Evolutionary conservation across 192 early-diverging fungal species (phyloP), one percentile per base, ranked within the genome.

Genomic region (Backusella parvicylindrica): DNA sequence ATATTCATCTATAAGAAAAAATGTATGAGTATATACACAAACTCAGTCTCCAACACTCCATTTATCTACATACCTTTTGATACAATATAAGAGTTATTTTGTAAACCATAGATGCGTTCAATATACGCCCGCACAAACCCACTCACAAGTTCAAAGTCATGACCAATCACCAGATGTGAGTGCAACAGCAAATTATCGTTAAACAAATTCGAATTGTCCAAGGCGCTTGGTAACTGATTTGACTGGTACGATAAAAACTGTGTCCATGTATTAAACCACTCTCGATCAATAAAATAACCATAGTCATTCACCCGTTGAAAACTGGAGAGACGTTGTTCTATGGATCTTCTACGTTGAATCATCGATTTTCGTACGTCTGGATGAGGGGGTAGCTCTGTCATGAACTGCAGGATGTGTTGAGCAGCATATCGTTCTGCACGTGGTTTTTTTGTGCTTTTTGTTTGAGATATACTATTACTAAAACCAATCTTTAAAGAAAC

Each of bases 71-170:
- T 28, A 66, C 64, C 64, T 66, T 35, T 30, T 16, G 68, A 70
- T 47, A 70, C 33, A 31, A 70, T 43, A 28, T 15, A 23, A 16
- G 68, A 70, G 8, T 47, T 47, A 15, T 40, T 40, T 30, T 47
- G 26, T 31, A 70, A 70, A 15, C 68, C 68, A 41, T 70, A 70
- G 37, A 47, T 47, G 2, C 68, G 68, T 30, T 70, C 68, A 47
- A 70, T 70, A 47, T 70, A 70, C 0, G 33, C 37, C 21, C 21
- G 13, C 1, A 70, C 40, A 26, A 47, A 41, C 23, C 26, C 35
- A 41, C 35, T 70, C 18, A 70, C 68, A 41, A 70, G 26, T 70
- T 70, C 68, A 47, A 41, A 70, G 26, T 70, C 68, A 18, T 43
- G 21, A 47, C 40, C 37, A 47, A 47, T 47, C 21, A 70, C 37